phyloP scores from a whole-genome alignment of 2,329 filamentous ascomycete species.

The Simplicillium aogashimaense region DNA sequence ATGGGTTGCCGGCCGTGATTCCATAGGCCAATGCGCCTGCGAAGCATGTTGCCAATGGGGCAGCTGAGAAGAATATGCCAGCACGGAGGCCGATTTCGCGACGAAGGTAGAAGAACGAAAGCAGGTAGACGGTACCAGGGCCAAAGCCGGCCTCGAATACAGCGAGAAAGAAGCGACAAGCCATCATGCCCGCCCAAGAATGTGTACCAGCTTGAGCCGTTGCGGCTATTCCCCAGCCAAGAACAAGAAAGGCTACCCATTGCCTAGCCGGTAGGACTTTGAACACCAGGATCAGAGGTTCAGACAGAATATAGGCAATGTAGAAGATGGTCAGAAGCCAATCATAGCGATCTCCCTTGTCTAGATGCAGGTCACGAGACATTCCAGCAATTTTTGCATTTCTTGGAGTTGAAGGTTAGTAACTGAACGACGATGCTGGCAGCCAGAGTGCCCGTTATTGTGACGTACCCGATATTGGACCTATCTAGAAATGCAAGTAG shows the following conservation, averaged over 20 bases:
- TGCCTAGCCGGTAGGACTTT: conserved; percentile 13
- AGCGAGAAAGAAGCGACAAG: conserved; percentile 15
- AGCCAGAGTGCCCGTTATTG: too few species aligned
- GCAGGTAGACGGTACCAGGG: conserved; percentile 17
- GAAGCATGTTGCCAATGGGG: conserved; percentile 22
- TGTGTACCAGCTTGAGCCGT: conserved; percentile 11
- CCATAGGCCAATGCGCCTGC: conserved; percentile 22
- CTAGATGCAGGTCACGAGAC: conserved; percentile 9
- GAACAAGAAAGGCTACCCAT: conserved; percentile 12
- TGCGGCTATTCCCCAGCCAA: conserved; percentile 12
- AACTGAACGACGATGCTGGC: too few species aligned
- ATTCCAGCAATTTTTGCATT: conserved; percentile 15
- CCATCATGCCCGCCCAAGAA: conserved; percentile 12
- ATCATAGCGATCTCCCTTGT: conserved; percentile 10
- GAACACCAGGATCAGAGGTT: conserved; percentile 14
- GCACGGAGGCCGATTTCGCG: conserved; percentile 19
- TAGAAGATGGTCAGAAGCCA: conserved; percentile 17
- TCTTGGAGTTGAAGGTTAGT: not conserved
- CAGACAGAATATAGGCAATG: conserved; percentile 14
- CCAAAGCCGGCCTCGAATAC: conserved; percentile 18
- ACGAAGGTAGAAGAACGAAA: conserved; percentile 22
- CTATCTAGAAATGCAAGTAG: conserved; percentile 11
- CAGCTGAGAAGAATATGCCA: conserved; percentile 15
- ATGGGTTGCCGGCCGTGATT: conserved; percentile 16
- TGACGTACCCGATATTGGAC: conserved; percentile 11